phyloP scores from a whole-genome alignment of 2,329 filamentous ascomycete species.

The Colletotrichum siamense region DNA sequence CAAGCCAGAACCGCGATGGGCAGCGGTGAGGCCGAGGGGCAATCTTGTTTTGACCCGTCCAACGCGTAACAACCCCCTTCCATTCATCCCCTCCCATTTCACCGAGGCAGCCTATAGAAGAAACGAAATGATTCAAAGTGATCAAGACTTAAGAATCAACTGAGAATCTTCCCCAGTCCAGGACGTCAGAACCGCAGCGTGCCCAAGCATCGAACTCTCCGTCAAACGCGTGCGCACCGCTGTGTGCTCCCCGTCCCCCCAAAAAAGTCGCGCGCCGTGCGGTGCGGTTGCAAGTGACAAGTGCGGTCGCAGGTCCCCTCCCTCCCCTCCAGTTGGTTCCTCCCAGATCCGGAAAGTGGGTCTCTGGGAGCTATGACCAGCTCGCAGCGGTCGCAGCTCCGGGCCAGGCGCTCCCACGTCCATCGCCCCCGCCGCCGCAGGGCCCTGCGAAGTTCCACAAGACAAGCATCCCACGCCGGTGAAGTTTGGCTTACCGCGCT shows the following conservation, averaged over 20 bases:
- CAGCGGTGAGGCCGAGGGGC: background rate
- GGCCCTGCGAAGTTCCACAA: background rate
- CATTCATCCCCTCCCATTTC: background rate
- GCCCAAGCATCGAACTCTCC: background rate
- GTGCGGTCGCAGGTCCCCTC: background rate
- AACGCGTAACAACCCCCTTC: background rate
- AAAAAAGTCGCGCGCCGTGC: background rate
- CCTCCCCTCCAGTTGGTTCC: background rate
- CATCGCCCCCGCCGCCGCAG: background rate
- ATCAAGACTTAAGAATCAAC: background rate
- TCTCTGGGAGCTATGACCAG: conserved; percentile 15
- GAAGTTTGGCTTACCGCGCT: background rate
- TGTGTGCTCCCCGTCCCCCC: background rate
- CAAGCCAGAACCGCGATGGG: background rate
- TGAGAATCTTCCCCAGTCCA: background rate
- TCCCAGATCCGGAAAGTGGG: conserved; percentile 20
- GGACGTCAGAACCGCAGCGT: background rate
- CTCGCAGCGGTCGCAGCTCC: background rate
- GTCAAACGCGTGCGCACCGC: background rate
- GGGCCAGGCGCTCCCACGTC: background rate
- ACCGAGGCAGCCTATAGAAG: background rate
- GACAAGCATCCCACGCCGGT: background rate
- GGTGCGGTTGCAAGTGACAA: background rate
- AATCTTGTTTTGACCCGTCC: background rate
- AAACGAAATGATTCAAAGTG: background rate